phyloP scores from a whole-genome alignment of 139 green algal genomes.

The Chlamydomonas applanata region DNA sequence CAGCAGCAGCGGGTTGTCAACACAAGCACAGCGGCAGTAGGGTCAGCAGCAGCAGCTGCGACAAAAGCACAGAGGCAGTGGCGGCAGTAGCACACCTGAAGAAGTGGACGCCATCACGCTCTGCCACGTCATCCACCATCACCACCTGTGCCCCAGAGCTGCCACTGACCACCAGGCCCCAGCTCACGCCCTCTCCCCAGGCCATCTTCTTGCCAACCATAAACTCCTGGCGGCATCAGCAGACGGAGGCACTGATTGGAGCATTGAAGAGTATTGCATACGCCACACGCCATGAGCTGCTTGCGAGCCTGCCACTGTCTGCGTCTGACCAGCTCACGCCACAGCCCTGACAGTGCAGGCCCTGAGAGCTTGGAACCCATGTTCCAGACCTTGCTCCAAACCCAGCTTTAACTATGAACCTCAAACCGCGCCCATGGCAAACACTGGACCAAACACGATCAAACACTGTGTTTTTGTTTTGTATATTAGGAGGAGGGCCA shows the following conservation, averaged over 20 bases:
- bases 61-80: not conserved
- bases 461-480: too few relatives aligned
- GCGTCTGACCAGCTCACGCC: too few relatives aligned
- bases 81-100: constrained; percentile 4
- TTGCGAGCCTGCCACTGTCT: too few relatives aligned
- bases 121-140: constrained; percentile 22
- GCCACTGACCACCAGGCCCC: constrained; percentile 16
- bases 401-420: too few relatives aligned
- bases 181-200: constrained; percentile 25
- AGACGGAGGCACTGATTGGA: not conserved
- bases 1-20: too few relatives aligned
- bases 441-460: too few relatives aligned
- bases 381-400: too few relatives aligned
- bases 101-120: constrained; percentile 2
- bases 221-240: constrained; percentile 37
- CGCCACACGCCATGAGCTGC: not conserved
- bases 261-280: constrained; percentile 9
- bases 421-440: too few relatives aligned
- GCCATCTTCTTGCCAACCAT: constrained; percentile 34
- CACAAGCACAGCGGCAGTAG: too few relatives aligned
- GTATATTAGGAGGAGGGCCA: not conserved
- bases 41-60: too few relatives aligned
- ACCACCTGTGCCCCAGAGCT: not conserved
- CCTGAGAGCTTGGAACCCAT: too few relatives aligned
- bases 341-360: too few relatives aligned